phyloP scores from a whole-genome alignment of 768 basidiomycete genomes.

The Serendipita sp. region DNA sequence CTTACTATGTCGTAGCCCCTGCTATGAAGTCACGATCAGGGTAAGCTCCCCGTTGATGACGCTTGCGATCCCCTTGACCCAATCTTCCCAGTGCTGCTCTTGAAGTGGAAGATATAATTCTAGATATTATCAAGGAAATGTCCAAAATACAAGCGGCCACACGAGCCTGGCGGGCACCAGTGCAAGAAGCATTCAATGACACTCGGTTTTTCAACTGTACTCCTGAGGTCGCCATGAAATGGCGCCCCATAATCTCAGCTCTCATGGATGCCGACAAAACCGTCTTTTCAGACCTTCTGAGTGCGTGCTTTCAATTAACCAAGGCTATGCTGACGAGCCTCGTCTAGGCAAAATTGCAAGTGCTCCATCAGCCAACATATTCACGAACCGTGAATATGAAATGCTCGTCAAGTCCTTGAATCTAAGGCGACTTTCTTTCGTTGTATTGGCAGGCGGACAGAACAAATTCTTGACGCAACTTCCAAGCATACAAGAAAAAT shows the following conservation, averaged over 20 bases:
- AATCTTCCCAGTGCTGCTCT: slow-evolving; percentile 16
- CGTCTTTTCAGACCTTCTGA: slow-evolving; percentile 66
- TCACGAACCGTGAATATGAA: slow-evolving; percentile 89
- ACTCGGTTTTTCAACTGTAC: slow-evolving; percentile 70
- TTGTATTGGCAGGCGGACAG: slow-evolving; percentile 74
- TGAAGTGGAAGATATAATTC: slow-evolving; percentile 52
- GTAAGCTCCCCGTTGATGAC: slow-evolving; percentile 22
- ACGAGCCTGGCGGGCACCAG: slow-evolving; percentile 71
- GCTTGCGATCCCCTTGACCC: slow-evolving; percentile 32
- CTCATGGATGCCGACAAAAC: slow-evolving; percentile 79
- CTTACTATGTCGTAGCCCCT: slow-evolving; percentile 70
- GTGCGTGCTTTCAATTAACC: slow-evolving; percentile 27
- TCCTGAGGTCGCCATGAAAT: slow-evolving; percentile 38
- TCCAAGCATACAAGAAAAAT: slow-evolving; percentile 89
- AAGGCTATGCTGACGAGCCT: neutral
- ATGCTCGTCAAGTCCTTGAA: slow-evolving; percentile 75
- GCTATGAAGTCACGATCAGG: slow-evolving; percentile 61
- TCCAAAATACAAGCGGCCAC: slow-evolving; percentile 55
- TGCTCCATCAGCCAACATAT: slow-evolving; percentile 86
- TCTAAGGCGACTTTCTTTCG: slow-evolving; percentile 72
- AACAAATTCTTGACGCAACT: slow-evolving; percentile 83
- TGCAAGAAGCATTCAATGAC: slow-evolving; percentile 73
- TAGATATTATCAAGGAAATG: slow-evolving; percentile 64
- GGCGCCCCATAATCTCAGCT: slow-evolving; percentile 64
- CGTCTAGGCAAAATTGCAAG: slow-evolving; percentile 39